Base-by-base conservation (phyloP, 352 stramenopile species). In the Pythium aphanidermatum region DNA sequence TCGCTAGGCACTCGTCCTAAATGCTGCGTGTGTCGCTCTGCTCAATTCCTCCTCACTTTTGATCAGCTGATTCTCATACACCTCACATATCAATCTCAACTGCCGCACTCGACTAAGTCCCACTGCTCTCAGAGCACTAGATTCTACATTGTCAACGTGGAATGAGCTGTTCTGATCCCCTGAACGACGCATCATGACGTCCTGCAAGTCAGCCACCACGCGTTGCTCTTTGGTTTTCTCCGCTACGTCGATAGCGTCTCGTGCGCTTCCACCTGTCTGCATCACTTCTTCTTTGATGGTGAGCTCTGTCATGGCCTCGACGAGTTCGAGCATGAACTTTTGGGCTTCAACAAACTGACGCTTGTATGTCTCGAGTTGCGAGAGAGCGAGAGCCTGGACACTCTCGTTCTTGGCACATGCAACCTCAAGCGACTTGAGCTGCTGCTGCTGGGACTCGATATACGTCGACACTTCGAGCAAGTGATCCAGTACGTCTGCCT, bases 401-500 rank as follows among this genome's bases (percentile, higher is more conserved):
- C 62, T 78, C 29, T 81, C 68, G 20, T 48, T 52, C 39, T 69
- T 58, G 13, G 60, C 64, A 52, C 80, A 64, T 24, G 81, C 70
- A 24, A 55, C 47, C 23, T 81, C 50, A 14, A 86, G 63, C 2
- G 60, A 58, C 2, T 60, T 65, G 5, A 84, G 46, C 17, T 67
- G 68, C 30, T 68, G 55, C 20, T 84, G 60, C 19, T 70, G 68
- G 21, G 66, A 49, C 17, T 58, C 56, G 31, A 71, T 38, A 28
- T 73, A 42, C 0, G 63, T 64, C 39, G 59, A 78, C 38, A 83
- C 51, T 13, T 60, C 46, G 7, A 81, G 46, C 0, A 86, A 33
- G 10, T 82, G 68, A 14, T 84, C 70, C 6, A 86, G 53, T 11
- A 86, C 63, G 53, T 86, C 65, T 0, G 67, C 70, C 32, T 84